Base-by-base conservation (phyloP, 352 stramenopile species). In the Thalassiosira livingstoniorum region DNA sequence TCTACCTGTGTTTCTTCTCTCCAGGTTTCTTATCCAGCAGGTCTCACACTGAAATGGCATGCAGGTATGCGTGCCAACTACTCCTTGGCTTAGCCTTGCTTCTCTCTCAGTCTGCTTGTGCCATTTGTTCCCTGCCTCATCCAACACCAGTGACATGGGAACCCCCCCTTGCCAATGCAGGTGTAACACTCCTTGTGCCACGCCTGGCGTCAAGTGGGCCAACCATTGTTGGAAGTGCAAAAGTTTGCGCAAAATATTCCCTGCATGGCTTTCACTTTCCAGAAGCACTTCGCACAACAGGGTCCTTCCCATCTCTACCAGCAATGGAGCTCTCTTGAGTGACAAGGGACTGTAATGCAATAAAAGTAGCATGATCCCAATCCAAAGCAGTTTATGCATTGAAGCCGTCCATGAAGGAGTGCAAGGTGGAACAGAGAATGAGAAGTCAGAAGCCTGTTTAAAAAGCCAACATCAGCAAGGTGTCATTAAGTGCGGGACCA, bases 161-260 rank as follows among this genome's bases (percentile, higher is more conserved):
- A 78, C 84, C 15, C 47, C 15, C 0, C 55, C 54, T 39, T 5
- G 0, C 67, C 68, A 2, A 61, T 69, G 77, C 70, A 85, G 51
- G 32, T 62, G 77, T 80, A 85, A 42, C 63, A 85, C n/a, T 51
- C 29, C 42, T 2, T 15, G 37, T 85, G 69, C 69, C 77, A 85
- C 29, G 43, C 34, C 0, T 45, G 18, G 18, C 37, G 57, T 43
- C 87, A 90, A 0, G 32, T 2, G 23, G 60, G 25, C 18, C 31
- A 86, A 35, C 25, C 53, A 2, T 25, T 71, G 7, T 53, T 37
- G 42, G 55, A 57, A 32, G 34, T 37, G 25, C 43, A 64, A 73
- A 74, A 90, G 71, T 87, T 90, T 65, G 63, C 75, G 51, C 83
- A 90, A 61, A 87, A 86, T 23, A 90, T 69, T 0, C 66, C 76